Evolutionary conservation across 1,284 basidiomycete genomes (phyloP), one percentile per base, ranked within the genome.

Genomic region (Inonotus obliquus): DNA sequence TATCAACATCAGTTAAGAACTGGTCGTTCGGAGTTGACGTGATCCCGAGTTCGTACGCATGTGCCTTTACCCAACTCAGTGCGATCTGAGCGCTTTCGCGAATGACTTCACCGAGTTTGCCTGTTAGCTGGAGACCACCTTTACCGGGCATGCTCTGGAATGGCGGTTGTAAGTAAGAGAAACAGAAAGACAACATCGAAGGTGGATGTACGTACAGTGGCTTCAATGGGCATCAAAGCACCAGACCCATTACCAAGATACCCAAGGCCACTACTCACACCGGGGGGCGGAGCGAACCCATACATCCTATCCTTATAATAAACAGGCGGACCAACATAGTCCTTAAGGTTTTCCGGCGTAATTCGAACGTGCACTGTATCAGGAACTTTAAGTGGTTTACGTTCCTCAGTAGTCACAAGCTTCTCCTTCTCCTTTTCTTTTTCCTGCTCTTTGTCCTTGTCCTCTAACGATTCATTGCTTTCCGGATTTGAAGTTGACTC

Each of bases 41-140:
- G 68, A 98, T 91, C 4, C 95, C 95, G 5, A 98, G 81, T 52
- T 91, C 87, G 71, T 83, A 89, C 1, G 95, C 94, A 69, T 98
- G 91, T 19, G 87, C 81, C 75, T 96, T 97, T 62, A 97, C 89
- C 91, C 93, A 98, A 68, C 89, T 91, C 54, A 98, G 77, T 1
- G 91, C 94, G 65, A 98, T 96, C 73, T 96, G 92, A 0, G 96
- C 95, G 62, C 90, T 93, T 76, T 98, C 96, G 61, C 94, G 85
- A 72, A 98, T 98, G 63, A 98, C 96, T 70, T 99, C 96, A 56
- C 96, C 96, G 1, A 99, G 87, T 78, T 98, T 98, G 56, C 96
- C 96, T 0, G 96, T 98, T 5, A 98, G 78, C 69, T 96, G 94
- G 2, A 98, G 78, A 7, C 80, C 81, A 11, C 94, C 95, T 73